phyloP scores from a whole-genome alignment of 1,284 basidiomycete species.

The Porogramme epimiltina region DNA sequence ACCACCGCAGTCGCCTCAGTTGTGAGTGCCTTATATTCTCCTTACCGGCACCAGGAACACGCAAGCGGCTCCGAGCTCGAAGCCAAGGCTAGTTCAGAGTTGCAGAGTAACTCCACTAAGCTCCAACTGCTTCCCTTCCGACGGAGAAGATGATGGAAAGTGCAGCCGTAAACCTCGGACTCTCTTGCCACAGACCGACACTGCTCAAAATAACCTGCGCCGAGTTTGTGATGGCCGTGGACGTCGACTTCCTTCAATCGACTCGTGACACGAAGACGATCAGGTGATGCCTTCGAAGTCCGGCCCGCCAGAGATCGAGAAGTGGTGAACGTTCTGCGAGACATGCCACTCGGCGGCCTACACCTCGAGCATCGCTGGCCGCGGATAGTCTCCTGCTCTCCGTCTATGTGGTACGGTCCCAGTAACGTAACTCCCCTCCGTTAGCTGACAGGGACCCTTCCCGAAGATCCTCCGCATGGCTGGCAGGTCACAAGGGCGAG shows the following conservation, averaged over 20 bases:
- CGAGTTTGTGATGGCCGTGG: background rate
- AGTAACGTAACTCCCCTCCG: conserved; percentile 9
- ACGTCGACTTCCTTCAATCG: background rate
- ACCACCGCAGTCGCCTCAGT: no score
- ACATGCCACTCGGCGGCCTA: background rate
- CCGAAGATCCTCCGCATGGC: conserved; percentile 8
- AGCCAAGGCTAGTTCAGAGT: no score
- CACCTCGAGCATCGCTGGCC: background rate
- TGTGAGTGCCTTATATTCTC: no score
- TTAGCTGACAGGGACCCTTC: background rate
- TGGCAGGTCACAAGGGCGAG: conserved; percentile 6
- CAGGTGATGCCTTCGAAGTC: background rate
- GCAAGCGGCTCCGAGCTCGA: no score
- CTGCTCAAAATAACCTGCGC: background rate
- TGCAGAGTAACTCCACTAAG: no score
- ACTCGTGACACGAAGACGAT: background rate
- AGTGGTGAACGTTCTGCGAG: no score
- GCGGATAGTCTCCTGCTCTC: background rate
- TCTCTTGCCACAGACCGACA: no score
- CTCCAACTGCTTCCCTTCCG: no score
- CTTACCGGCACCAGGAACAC: no score
- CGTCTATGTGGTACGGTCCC: background rate
- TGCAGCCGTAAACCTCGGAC: no score
- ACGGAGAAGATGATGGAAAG: no score
- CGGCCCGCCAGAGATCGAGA: background rate